Conservation (phyloP, 305 asterid species). For the Lippia alba region DNA sequence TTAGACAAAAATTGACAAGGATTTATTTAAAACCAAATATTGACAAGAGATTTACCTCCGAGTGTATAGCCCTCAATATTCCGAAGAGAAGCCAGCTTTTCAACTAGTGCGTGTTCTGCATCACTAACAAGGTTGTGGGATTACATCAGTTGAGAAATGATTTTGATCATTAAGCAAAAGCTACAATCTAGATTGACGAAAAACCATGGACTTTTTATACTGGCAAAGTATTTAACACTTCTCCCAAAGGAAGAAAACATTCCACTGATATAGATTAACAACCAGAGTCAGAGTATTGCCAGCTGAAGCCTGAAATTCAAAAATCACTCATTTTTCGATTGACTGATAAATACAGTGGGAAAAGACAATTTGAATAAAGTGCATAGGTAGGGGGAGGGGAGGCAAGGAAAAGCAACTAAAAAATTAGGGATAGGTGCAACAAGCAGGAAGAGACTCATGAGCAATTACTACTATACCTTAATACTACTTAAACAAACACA, state of each 20-base stretch:
- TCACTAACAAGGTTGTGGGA: constrained; percentile 53
- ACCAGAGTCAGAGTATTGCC: neutral
- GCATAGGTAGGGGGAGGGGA: too few species aligned
- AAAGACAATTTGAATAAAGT: too few species aligned
- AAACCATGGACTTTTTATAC: constrained; percentile 1
- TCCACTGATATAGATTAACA: neutral
- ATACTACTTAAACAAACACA: constrained; percentile 14
- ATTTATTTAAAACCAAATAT: constrained; percentile 23
- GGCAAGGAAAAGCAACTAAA: too few species aligned
- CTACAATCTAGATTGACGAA: constrained; percentile 12
- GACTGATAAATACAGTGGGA: too few species aligned
- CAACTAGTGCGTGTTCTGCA: constrained; percentile 75
- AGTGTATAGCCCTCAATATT: constrained; percentile 43
- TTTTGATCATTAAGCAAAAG: constrained; percentile 15
- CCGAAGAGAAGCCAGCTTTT: constrained; percentile 79
- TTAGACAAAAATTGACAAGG: neutral
- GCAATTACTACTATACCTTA: constrained; percentile 15
- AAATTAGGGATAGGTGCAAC: neutral
- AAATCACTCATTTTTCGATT: neutral
- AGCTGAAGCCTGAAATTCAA: too few species aligned
- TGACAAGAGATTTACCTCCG: constrained; percentile 24
- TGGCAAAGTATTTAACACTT: constrained; percentile 24
- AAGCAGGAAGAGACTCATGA: constrained; percentile 7
- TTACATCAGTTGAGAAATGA: constrained; percentile 29
- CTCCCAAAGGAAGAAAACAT: constrained; percentile 15